Conservation (phyloP, 2,329 filamentous ascomycete genomes). For the Annulohypoxylon truncatum region DNA sequence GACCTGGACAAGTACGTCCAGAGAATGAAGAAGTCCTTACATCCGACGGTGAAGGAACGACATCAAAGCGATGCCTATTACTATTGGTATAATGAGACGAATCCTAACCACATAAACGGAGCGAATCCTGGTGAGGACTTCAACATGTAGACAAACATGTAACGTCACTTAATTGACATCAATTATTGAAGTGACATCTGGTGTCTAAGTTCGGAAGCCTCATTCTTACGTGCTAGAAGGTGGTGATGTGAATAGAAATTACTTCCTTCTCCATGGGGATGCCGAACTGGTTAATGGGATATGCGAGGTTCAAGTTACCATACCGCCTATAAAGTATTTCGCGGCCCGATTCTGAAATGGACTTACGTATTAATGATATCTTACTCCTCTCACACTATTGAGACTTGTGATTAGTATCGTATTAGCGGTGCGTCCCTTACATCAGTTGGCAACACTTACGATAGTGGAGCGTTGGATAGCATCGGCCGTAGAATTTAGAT, state of each 20-base stretch:
- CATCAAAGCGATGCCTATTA: conserved; percentile 38
- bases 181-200: neutral
- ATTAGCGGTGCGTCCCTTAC: neutral
- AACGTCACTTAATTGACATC: neutral
- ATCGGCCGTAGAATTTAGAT: neutral
- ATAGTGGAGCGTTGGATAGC: neutral
- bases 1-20: conserved; percentile 38
- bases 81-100: conserved; percentile 29
- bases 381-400: neutral
- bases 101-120: conserved; percentile 33
- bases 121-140: conserved; percentile 33
- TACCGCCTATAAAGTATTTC: neutral
- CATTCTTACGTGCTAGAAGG: neutral
- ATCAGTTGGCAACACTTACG: neutral
- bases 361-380: neutral
- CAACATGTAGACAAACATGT: conserved; percentile 23
- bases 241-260: neutral
- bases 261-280: neutral
- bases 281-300: neutral
- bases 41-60: conserved; percentile 31
- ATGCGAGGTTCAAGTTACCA: neutral
- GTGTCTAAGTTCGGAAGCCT: neutral
- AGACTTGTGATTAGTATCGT: neutral
- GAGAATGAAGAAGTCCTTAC: conserved; percentile 34
- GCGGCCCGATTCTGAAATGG: neutral